Evolutionary conservation across 257 asterid genomes (phyloP).

Genomic region (Salvia splendens): DNA sequence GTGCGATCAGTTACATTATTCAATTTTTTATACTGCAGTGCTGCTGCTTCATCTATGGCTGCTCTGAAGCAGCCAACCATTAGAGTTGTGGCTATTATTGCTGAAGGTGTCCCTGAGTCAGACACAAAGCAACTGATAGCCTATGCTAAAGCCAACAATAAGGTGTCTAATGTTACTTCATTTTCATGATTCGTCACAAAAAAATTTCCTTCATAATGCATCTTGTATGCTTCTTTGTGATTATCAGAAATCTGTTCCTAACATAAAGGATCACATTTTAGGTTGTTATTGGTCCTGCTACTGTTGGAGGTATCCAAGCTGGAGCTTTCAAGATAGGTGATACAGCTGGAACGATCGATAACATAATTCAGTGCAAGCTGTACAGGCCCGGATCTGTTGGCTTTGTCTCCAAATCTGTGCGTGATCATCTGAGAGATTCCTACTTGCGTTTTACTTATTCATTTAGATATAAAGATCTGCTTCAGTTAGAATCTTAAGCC

Average conservation of each 20-base stretch:
- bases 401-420: constrained; percentile 95
- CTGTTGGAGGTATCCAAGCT: constrained; percentile 99
- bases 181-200: too few relatives aligned
- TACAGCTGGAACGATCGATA: constrained; percentile 98
- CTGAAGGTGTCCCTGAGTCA: constrained; percentile 98
- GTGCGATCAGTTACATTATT: too few relatives aligned
- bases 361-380: constrained; percentile 87
- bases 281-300: constrained; percentile 98
- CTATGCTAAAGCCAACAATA: constrained; percentile 93
- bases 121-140: constrained; percentile 96
- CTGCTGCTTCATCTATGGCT: constrained; percentile 96
- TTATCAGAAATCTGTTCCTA: constrained; percentile 10
- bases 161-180: constrained; percentile 41
- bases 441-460: too few relatives aligned
- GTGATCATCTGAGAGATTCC: constrained; percentile 29
- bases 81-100: constrained; percentile 93
- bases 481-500: too few relatives aligned
- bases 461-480: too few relatives aligned
- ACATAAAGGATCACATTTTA: constrained; percentile 25
- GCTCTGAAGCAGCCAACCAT: constrained; percentile 98
- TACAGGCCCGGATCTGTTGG: constrained; percentile 99
- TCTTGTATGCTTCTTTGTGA: too few relatives aligned
- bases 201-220: too few relatives aligned
- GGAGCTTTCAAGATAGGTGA: constrained; percentile 99
- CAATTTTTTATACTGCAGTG: constrained; percentile 56